Evolutionary conservation across 257 asterid genomes (phyloP).

Genomic region (Ophiorrhiza pumila): DNA sequence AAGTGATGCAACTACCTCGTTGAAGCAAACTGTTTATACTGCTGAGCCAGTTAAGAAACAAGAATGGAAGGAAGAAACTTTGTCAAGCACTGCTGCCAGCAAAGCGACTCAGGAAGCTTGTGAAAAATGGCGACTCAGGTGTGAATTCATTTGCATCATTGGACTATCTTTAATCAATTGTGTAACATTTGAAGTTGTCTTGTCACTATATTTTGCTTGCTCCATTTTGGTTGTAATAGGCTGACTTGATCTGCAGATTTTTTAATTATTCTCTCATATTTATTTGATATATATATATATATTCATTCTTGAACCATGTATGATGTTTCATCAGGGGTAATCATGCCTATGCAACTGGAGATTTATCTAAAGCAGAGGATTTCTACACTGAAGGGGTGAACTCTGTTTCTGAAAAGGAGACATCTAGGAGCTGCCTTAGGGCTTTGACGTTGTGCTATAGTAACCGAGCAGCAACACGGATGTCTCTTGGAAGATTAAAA

Average conservation of each 20-base stretch:
- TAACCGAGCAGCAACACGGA: constrained; percentile 94
- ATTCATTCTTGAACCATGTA: constrained; percentile 19
- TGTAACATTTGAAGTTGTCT: not conserved
- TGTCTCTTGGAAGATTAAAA: constrained; percentile 85
- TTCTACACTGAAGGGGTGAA: constrained; percentile 76
- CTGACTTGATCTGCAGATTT: constrained; percentile 14
- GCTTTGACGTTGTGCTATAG: constrained; percentile 90
- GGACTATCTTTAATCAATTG: not conserved
- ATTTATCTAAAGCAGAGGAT: constrained; percentile 81
- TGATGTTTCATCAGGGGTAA: constrained; percentile 70
- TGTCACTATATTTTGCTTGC: not conserved
- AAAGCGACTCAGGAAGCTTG: constrained; percentile 83
- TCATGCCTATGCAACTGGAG: constrained; percentile 90
- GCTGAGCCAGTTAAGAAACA: constrained; percentile 40
- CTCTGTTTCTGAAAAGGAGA: constrained; percentile 59
- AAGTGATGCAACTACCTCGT: constrained; percentile 33
- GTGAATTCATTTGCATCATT: constrained; percentile 15
- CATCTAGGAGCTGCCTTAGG: constrained; percentile 70
- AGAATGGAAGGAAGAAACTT: constrained; percentile 35
- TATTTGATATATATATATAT: constrained; percentile 8
- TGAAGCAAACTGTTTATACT: constrained; percentile 36
- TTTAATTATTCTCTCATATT: not conserved
- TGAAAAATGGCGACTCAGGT: constrained; percentile 97
- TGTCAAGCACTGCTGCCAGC: constrained; percentile 42
- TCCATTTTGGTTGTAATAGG: constrained; percentile 1